Evolutionary conservation across 2,329 filamentous ascomycete species (phyloP).

Genomic region (Cordyceps javanica): DNA sequence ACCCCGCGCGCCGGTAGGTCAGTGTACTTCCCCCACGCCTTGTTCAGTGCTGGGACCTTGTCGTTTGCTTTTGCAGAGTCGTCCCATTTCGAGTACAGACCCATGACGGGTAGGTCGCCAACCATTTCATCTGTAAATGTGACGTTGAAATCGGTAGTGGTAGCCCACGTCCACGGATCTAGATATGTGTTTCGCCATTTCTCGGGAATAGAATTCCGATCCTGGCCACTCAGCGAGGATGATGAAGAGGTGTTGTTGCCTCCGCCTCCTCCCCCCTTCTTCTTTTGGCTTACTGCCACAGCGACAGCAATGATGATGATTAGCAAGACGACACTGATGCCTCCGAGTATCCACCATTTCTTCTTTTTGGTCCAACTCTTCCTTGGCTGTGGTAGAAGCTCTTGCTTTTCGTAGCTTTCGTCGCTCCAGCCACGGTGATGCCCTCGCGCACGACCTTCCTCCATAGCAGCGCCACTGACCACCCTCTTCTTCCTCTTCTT

Average conservation of each 20-base stretch:
- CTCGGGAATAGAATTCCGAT: conserved; percentile 52
- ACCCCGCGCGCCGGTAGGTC: conserved; percentile 79
- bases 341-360: conserved; percentile 57
- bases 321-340: conserved; percentile 47
- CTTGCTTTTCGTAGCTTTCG: conserved; percentile 44
- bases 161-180: conserved; percentile 88
- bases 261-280: conserved; percentile 24
- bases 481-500: conserved; percentile 48
- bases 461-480: conserved; percentile 64
- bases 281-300: conserved; percentile 60
- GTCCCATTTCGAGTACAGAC: conserved; percentile 78
- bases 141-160: conserved; percentile 85
- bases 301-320: conserved; percentile 60
- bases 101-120: conserved; percentile 86
- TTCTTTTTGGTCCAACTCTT: conserved; percentile 53
- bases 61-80: conserved; percentile 73
- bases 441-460: conserved; percentile 49
- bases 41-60: conserved; percentile 70
- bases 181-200: conserved; percentile 68
- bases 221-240: conserved; percentile 42
- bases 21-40: conserved; percentile 71
- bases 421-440: conserved; percentile 34
- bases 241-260: conserved; percentile 22
- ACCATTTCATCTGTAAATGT: conserved; percentile 85
- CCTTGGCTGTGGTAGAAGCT: conserved; percentile 36